Conservation (phyloP, 306 rosid species). For the Ziziphus jujuba region DNA sequence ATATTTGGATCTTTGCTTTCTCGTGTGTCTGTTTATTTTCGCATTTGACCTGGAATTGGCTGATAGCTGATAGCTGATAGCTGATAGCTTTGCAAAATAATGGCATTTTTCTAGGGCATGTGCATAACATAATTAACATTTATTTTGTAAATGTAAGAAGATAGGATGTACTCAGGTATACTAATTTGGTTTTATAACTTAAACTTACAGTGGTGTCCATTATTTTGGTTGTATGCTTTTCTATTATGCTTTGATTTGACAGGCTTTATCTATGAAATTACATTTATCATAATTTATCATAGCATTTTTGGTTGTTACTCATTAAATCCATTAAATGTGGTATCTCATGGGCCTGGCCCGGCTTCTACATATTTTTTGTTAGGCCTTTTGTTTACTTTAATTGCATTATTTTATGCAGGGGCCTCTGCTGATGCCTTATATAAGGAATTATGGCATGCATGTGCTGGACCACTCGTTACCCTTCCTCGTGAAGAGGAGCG, state of each 20-base stretch:
- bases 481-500: conserved; percentile 90
- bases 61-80: no score
- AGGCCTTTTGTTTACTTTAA: background rate
- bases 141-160: no score
- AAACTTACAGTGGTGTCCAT: background rate
- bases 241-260: background rate
- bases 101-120: no score
- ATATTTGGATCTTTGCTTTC: background rate
- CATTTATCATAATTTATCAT: background rate
- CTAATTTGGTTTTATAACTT: no score
- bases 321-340: background rate
- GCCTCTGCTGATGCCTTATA: conserved; percentile 65
- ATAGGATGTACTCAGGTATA: no score
- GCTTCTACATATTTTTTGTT: background rate
- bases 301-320: background rate
- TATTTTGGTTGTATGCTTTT: background rate
- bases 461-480: conserved; percentile 98
- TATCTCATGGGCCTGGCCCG: background rate
- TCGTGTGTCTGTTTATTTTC: background rate
- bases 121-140: no score
- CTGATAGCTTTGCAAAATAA: no score
- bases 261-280: background rate
- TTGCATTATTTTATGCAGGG: conserved; percentile 43
- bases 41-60: no score
- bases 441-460: conserved; percentile 99